Evolutionary conservation across 2,329 filamentous ascomycete species (phyloP).

Genomic region (Talaromyces marneffei): DNA sequence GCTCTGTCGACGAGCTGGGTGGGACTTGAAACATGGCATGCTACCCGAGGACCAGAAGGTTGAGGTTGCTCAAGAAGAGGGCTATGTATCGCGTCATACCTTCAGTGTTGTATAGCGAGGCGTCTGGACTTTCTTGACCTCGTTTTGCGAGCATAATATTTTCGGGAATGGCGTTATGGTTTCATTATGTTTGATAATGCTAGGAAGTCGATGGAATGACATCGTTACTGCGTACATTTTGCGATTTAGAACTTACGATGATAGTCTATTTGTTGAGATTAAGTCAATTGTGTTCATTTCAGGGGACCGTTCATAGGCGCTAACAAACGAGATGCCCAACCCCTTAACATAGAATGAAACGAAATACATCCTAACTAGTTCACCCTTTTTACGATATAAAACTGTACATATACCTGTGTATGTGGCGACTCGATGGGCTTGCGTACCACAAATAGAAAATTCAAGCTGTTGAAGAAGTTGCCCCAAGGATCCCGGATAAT

Average conservation of each 20-base stretch:
- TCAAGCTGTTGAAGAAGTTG: neutral
- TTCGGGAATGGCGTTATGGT: conserved; percentile 25
- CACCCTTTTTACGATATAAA: too few relatives aligned
- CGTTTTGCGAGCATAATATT: conserved; percentile 3
- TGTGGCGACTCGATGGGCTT: neutral
- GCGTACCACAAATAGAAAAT: neutral
- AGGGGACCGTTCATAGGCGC: neutral
- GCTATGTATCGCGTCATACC: conserved; percentile 40
- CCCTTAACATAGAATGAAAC: neutral
- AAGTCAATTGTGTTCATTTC: neutral
- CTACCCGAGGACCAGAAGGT: conserved; percentile 62
- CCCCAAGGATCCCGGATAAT: neutral
- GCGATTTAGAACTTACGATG: neutral
- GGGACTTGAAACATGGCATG: conserved; percentile 79
- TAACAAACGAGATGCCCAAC: neutral
- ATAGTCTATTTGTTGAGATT: neutral
- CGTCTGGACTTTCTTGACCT: conserved; percentile 25
- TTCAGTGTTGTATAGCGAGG: conserved; percentile 39
- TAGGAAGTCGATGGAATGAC: neutral
- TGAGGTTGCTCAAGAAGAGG: conserved; percentile 49
- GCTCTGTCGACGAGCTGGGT: conserved; percentile 73
- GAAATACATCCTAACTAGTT: too few relatives aligned
- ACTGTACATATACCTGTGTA: too few relatives aligned
- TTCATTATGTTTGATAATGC: neutral
- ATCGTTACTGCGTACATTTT: neutral